phyloP scores from a whole-genome alignment of 2,329 filamentous ascomycete species.

The Trichothecium sympodiale region DNA sequence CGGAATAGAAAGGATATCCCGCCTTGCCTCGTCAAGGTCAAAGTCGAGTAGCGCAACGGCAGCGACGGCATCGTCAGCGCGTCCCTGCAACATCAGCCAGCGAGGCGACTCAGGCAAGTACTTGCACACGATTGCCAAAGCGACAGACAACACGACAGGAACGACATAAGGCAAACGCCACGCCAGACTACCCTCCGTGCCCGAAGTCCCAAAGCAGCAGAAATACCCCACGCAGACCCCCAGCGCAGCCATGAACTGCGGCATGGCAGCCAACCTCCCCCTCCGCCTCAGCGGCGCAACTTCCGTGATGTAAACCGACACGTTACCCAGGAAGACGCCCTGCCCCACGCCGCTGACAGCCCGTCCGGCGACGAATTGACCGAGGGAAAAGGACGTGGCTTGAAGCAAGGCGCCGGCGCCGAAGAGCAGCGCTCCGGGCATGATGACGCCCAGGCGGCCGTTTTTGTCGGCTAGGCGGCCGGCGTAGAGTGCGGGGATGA shows the following conservation, averaged over 20 bases:
- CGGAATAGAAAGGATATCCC: conserved; percentile 26
- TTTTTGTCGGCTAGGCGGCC: conserved; percentile 40
- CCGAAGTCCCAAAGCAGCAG: conserved; percentile 43
- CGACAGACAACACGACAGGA: conserved; percentile 25
- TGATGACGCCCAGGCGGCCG: conserved; percentile 27
- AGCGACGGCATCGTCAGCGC: conserved; percentile 30
- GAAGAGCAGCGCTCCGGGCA: conserved; percentile 37
- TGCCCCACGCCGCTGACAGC: conserved; percentile 47
- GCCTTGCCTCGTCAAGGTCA: conserved; percentile 32
- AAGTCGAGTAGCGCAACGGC: conserved; percentile 31
- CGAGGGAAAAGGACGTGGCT: conserved; percentile 31
- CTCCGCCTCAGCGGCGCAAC: conserved; percentile 41
- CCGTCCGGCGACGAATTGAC: conserved; percentile 43
- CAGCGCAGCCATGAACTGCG: conserved; percentile 39
- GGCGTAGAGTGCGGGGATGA: conserved; percentile 44
- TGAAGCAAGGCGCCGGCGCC: conserved; percentile 41
- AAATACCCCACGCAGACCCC: conserved; percentile 48
- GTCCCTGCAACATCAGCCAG: conserved; percentile 41
- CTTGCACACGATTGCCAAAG: conserved; percentile 27
- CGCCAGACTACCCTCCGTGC: conserved; percentile 32
- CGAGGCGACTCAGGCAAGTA: conserved; percentile 43
- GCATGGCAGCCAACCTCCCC: conserved; percentile 38
- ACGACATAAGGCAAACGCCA: conserved; percentile 47
- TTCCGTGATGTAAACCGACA: conserved; percentile 49
- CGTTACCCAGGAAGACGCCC: conserved; percentile 45